Evolutionary conservation across 345 rosid species (phyloP).

Genomic region (Pugionium dolabratum): DNA sequence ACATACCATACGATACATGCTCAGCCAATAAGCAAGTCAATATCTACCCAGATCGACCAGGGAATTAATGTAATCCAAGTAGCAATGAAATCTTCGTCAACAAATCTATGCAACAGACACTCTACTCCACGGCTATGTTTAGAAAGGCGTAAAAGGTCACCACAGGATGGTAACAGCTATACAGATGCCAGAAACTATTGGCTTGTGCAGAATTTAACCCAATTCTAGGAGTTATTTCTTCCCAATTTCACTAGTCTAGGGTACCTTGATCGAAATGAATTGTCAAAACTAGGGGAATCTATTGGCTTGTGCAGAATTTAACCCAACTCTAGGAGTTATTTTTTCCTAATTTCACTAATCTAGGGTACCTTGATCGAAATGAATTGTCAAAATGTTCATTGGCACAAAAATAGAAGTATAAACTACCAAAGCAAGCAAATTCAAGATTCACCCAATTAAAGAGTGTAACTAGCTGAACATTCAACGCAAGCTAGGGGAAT

Average conservation of each 20-base stretch:
- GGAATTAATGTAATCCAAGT: constrained; percentile 17
- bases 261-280: constrained; percentile 13
- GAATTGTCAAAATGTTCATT: constrained; percentile 9
- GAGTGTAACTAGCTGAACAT: constrained; percentile 9
- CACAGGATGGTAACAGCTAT: constrained; percentile 20
- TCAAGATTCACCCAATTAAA: constrained; percentile 14
- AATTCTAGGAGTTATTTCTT: background rate
- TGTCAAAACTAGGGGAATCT: background rate
- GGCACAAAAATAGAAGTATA: background rate
- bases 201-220: background rate
- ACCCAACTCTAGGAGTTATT: background rate
- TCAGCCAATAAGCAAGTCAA: constrained; percentile 31
- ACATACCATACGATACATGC: constrained; percentile 13
- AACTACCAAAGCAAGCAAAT: constrained; percentile 23
- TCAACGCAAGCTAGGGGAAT: constrained; percentile 14
- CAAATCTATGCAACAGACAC: constrained; percentile 10
- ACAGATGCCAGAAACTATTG: constrained; percentile 5
- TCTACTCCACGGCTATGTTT: background rate
- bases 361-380: constrained; percentile 21
- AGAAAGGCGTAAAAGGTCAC: too few species aligned
- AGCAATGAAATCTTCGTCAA: constrained; percentile 16
- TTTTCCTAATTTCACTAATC: constrained; percentile 23
- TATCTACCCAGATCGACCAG: constrained; percentile 7
- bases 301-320: background rate
- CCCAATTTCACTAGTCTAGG: constrained; percentile 29